Base-by-base conservation (phyloP, 129 eudicot genomes). In the Arctium lappa region DNA sequence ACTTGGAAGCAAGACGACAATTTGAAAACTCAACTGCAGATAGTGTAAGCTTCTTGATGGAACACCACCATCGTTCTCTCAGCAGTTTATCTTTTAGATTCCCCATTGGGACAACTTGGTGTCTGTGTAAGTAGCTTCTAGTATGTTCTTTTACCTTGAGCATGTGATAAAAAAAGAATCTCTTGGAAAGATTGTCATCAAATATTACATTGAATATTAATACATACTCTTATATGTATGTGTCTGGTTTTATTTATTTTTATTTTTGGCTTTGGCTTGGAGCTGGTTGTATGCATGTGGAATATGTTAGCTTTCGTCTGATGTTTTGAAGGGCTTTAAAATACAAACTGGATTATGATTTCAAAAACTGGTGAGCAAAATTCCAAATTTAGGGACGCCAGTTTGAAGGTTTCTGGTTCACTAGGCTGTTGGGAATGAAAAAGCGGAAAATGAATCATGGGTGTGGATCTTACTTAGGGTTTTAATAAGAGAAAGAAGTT, bases 1-100 rank as follows among this genome's bases (percentile, higher is more conserved):
- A 91, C 74, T 86, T 96, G 91, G 99, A 90, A 88, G 94, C 94
- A 88, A 86, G 94, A 75, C 90, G 89, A 40, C 92, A 90, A 84
- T 81, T 90, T 80, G 97, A 93, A 78, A 84, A 78, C 80, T 75
- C 94, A 72, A 71, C 85, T 75, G 75, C 79, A 34, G 94, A 89
- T 77, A 70, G 74, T 86, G 98, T 95, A 90, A 91, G 97, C 80
- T 72, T 81, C 72, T 78, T 78, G 77, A 63, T 40, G 78, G 78
- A 78, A 75, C 33, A 79, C 65, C 66, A 82, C 48, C 36, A 40
- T 82, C 79, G 44, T 56, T 81, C 27, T 80, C 38, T 80, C 68
- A 60, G 82, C 39, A 11, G 77, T 68, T 82, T 75, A 31, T 78
- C 73, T 71, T 75, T 73, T 77, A 8, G 72, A 78, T 71, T 32